Evolutionary conservation across 2,329 filamentous ascomycete genomes (phyloP).

Genomic region (Eutypa lata): DNA sequence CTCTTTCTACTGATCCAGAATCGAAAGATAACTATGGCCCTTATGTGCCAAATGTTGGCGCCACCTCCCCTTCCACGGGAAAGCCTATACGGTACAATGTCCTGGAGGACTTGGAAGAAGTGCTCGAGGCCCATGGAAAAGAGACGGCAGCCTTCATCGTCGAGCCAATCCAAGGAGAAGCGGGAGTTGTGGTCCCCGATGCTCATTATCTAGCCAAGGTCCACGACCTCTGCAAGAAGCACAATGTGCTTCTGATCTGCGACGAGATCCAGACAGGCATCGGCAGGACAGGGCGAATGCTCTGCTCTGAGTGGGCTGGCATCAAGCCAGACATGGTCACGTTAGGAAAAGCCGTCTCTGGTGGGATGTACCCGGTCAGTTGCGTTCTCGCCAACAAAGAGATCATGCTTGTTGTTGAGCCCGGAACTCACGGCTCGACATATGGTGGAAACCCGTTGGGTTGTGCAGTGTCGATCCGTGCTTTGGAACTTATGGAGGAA

Average conservation of each 20-base stretch:
- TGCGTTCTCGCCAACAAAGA: conserved; percentile 85
- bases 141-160: conserved; percentile 91
- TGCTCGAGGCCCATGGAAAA: conserved; percentile 75
- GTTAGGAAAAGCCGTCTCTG: conserved; percentile 95
- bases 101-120: conserved; percentile 73
- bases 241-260: conserved; percentile 94
- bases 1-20: conserved; percentile 91
- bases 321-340: conserved; percentile 95
- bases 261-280: conserved; percentile 99
- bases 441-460: conserved; percentile 96
- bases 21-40: conserved; percentile 96
- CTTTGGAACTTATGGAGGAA: conserved; percentile 89
- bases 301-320: conserved; percentile 90
- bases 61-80: conserved; percentile 69
- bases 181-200: conserved; percentile 91
- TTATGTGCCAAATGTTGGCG: conserved; percentile 85
- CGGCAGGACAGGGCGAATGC: conserved; percentile 87
- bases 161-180: conserved; percentile 96
- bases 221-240: conserved; percentile 83
- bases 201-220: conserved; percentile 81
- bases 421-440: conserved; percentile 96
- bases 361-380: conserved; percentile 98
- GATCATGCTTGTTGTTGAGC: conserved; percentile 92
- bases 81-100: conserved; percentile 84
- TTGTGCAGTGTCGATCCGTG: conserved; percentile 92